Conservation (phyloP, 1,284 basidiomycete species). For the Rugosomyces carneus region DNA sequence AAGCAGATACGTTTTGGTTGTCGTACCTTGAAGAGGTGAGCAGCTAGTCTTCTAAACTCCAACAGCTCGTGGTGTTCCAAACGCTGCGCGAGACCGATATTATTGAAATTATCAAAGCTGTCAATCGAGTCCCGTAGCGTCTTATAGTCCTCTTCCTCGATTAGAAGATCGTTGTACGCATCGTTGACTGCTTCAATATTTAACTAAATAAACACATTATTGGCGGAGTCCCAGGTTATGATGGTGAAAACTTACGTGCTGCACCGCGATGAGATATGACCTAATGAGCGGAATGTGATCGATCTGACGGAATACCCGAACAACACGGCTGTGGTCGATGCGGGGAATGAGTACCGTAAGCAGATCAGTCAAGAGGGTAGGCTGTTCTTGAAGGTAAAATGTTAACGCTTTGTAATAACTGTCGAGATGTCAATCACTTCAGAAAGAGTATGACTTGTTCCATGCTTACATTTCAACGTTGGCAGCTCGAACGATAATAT, state of each 20-base stretch:
- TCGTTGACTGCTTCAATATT: constrained; percentile 98
- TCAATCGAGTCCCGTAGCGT: constrained; percentile 95
- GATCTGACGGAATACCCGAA: constrained; percentile 92
- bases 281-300: constrained; percentile 95
- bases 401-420: constrained; percentile 87
- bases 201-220: constrained; percentile 42
- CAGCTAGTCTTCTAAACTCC: constrained; percentile 93
- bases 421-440: constrained; percentile 6
- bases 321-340: constrained; percentile 92
- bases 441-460: not conserved
- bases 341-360: constrained; percentile 89
- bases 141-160: constrained; percentile 98
- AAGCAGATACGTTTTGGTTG: not conserved
- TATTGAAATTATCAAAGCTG: constrained; percentile 98
- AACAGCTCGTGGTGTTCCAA: constrained; percentile 90
- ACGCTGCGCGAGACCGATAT: constrained; percentile 79
- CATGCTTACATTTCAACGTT: constrained; percentile 89
- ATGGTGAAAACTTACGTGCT: constrained; percentile 58
- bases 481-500: constrained; percentile 89
- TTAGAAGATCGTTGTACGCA: constrained; percentile 93
- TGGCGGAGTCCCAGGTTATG: not conserved
- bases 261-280: constrained; percentile 94
- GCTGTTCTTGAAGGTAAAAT: constrained; percentile 92
- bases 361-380: constrained; percentile 88
- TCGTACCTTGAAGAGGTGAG: constrained; percentile 88